Evolutionary conservation across 345 rosid species (phyloP), one percentile per base, ranked within the genome.

Genomic region (Pistacia integerrima): DNA sequence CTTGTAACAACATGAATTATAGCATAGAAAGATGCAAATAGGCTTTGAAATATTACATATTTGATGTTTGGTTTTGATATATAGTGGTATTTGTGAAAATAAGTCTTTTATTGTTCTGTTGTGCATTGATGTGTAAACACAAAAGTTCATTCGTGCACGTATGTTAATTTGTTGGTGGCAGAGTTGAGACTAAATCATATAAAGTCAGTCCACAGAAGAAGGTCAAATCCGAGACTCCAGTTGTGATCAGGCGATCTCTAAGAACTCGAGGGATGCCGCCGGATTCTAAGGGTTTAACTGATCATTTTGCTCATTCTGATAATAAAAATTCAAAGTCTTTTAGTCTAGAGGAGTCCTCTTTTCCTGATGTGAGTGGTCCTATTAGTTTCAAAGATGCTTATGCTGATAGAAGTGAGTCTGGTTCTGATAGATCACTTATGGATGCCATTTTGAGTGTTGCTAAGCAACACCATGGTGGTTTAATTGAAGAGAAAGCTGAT

Each of bases 241-340:
- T 77, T 28, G 88, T 93, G 28, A 82, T 86, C 16, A 84, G 99
- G 25, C 83, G 85, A 10, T 93, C 98, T 1, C 81, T 92, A 64
- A 90, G 97, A 18, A 73, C 88, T 4, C 86, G 89, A 75, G 99
- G 97, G 25, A 76, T 88, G 81, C 82, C 85, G 28, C 97, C 97
- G 3, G 94, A 88, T 78, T 84, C 81, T 11, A 51, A 70, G 36
- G 94, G 86, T 69, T 82, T 86, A n/a, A 70, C 69, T 7, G 79
- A 65, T 51, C 83, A 77, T 25, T 72, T 61, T n/a, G 56, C 36
- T 33, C 44, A 18, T 46, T 46, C 17, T 41, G 28, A 22, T 28
- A 6, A 35, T 16, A 71, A 76, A 62, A 33, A n/a, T 10, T 30
- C 57, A 1, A 76, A 78, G 74, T 20, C 67, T 64, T 55, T 54